Base-by-base conservation (phyloP, 2,329 filamentous ascomycete species). In the Lasiodiplodia sp. region DNA sequence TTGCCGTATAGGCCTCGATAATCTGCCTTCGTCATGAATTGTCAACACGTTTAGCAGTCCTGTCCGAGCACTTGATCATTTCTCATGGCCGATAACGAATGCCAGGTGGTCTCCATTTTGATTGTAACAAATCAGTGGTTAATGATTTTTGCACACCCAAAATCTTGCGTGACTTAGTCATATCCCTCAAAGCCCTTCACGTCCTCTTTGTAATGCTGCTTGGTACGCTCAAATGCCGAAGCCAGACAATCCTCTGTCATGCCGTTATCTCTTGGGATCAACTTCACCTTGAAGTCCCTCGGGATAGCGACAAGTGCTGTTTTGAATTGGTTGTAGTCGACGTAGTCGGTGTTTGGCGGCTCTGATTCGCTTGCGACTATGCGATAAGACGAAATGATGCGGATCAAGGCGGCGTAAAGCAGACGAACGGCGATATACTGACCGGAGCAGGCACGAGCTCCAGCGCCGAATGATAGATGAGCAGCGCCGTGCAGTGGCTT, bases 291-390 rank as follows among this genome's bases (percentile, higher is more conserved):
- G 75, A 89, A 89, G 55, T 87, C 83, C 55, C 83, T 77, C 1
- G 87, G 87, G 63, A 89, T 88, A 0, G 87, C 87, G 14, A 89
- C 87, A 40, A 89, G 72, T 0, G 87, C 87, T 1, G 83, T 84
- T 76, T 89, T 88, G 72, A 88, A 84, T 72, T 86, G 82, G 71
- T 89, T 89, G 72, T 89, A 89, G 5, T 89, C 87, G 4, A 89
- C 84, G 70, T 89, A 89, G 73, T 89, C 86, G 0, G 87, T 88
- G 71, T 88, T 89, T 0, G 87, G 87, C 0, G 87, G 87, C 53
- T 83, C 77, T 0, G 75, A 72, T 63, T 83, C 79, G 71, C 80
- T 82, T 28, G 86, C 80, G 38, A 86, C 81, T 66, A 87, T 83
- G 70, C 79, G 81, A 75, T 85, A 87, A 10, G 80, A 79, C 3